Conservation (phyloP, 148 eudicot genomes). For the Amaranthus cruentus region DNA sequence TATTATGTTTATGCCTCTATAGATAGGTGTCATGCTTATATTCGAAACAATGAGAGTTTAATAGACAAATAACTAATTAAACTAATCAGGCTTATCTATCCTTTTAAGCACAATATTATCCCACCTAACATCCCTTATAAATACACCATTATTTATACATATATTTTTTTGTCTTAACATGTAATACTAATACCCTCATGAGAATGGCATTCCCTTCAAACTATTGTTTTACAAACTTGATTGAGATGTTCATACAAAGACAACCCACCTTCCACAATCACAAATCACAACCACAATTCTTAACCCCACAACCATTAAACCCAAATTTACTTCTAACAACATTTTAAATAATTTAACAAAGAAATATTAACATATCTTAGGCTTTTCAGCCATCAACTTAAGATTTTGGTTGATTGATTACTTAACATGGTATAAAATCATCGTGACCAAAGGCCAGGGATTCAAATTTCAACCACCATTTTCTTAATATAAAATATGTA, state of each 20-base stretch:
- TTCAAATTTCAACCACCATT: too few species aligned
- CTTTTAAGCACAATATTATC: background rate
- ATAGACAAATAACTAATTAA: too few species aligned
- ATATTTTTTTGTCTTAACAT: constrained; percentile 14
- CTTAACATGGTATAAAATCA: too few species aligned
- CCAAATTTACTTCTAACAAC: background rate
- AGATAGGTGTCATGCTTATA: too few species aligned
- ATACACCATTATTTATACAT: constrained; percentile 5
- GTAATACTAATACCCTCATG: constrained; percentile 1
- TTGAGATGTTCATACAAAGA: background rate
- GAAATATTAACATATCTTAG: too few species aligned
- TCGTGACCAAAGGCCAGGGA: too few species aligned
- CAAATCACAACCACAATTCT: background rate
- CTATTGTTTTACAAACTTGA: constrained; percentile 7
- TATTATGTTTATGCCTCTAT: too few species aligned
- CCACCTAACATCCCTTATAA: constrained; percentile 4
- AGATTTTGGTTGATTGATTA: too few species aligned
- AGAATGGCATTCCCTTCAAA: constrained; percentile 15
- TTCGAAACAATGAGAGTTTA: too few species aligned
- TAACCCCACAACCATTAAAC: background rate
- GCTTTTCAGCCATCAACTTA: too few species aligned
- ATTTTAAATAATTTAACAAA: too few species aligned
- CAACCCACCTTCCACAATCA: constrained; percentile 10
- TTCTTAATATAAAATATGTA: too few species aligned
- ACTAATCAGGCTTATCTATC: background rate